Evolutionary conservation across 1,139 yeast species (phyloP).

Genomic region (Candida gigantensis): DNA sequence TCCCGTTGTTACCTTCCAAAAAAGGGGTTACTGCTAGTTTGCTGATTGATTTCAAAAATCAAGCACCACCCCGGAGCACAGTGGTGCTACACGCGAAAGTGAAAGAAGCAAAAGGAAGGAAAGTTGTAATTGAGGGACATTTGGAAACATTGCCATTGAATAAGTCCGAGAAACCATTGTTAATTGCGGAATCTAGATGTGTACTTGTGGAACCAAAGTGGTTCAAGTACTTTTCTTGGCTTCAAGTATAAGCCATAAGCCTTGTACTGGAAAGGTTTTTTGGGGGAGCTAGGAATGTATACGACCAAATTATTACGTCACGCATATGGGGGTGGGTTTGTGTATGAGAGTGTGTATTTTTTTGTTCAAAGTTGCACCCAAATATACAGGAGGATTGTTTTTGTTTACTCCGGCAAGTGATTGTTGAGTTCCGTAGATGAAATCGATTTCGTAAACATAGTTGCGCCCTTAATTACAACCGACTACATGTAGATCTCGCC

Average conservation of each 20-base stretch:
- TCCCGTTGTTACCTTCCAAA: conserved; percentile 75
- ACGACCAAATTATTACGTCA: too few species aligned
- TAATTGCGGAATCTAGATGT: conserved; percentile 61
- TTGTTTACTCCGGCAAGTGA: too few species aligned
- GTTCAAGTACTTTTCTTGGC: conserved; percentile 73
- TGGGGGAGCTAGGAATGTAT: too few species aligned
- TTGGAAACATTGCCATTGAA: conserved; percentile 46
- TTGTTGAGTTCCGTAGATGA: too few species aligned
- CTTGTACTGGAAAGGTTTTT: too few species aligned
- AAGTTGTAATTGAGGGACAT: conserved; percentile 71
- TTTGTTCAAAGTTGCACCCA: too few species aligned
- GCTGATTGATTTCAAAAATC: conserved; percentile 63
- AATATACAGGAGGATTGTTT: too few species aligned
- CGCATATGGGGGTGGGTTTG: too few species aligned
- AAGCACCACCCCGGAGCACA: conserved; percentile 65
- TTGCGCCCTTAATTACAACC: too few species aligned
- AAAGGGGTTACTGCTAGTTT: conserved; percentile 91
- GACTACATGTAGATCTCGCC: too few species aligned
- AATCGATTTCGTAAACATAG: too few species aligned
- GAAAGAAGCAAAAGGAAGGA: conserved; percentile 69
- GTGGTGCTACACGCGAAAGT: conserved; percentile 72
- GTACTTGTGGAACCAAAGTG: conserved; percentile 76
- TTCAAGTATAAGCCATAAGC: conserved; percentile 29
- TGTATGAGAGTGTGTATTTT: too few species aligned
- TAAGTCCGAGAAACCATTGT: conserved; percentile 26